Evolutionary conservation across 2,329 filamentous ascomycete genomes (phyloP).

Genomic region (Verticillium isaacii): DNA sequence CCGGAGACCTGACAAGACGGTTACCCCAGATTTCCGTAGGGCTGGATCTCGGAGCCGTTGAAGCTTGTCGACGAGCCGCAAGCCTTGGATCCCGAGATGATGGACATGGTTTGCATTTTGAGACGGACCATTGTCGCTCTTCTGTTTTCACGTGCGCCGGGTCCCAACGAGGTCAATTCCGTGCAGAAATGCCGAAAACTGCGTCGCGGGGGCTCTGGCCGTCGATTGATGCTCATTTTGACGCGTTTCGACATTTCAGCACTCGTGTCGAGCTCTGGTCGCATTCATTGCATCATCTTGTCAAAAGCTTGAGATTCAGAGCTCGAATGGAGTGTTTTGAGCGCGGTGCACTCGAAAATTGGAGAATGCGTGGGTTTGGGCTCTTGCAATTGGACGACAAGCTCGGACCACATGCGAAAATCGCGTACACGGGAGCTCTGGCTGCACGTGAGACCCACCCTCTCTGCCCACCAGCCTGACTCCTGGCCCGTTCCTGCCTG

Average conservation of each 20-base stretch:
- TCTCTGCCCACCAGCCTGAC: neutral
- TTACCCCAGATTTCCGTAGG: conserved; percentile 14
- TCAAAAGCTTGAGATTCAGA: neutral
- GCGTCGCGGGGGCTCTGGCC: neutral
- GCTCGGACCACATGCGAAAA: conserved; percentile 2
- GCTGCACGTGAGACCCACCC: conserved; percentile 16
- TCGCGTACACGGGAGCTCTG: neutral
- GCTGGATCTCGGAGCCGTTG: conserved; percentile 10
- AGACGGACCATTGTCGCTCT: neutral
- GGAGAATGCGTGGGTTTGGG: conserved; percentile 1
- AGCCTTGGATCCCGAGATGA: neutral
- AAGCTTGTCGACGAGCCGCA: conserved; percentile 8
- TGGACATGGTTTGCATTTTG: conserved; percentile 1
- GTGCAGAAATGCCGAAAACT: neutral
- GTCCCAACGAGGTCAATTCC: neutral
- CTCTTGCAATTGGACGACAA: conserved; percentile 1
- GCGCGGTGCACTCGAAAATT: conserved; percentile 3
- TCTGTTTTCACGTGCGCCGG: conserved; percentile 1
- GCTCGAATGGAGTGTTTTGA: neutral
- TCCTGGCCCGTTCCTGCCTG: neutral
- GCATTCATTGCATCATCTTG: neutral
- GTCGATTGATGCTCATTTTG: neutral
- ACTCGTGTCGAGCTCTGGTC: neutral
- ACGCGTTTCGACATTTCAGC: neutral
- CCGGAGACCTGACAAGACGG: neutral